Base-by-base conservation (phyloP, 306 rosid species). In the Pterocarpus macrocarpus region DNA sequence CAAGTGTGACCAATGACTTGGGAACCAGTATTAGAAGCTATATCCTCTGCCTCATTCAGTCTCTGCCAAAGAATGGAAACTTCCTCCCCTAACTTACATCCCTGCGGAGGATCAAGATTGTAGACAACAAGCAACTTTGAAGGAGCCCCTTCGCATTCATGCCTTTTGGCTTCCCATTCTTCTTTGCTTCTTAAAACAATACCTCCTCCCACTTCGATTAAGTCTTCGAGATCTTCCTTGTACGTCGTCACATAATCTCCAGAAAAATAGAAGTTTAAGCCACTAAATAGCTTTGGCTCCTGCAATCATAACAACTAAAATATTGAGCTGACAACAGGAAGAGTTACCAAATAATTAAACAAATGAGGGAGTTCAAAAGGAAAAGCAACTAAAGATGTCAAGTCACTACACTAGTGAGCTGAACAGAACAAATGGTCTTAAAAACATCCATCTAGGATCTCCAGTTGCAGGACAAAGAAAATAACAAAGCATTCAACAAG, bases 21-120 rank as follows among this genome's bases (percentile, higher is more conserved):
- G 33, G 86, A 82, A 65, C 88, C 89, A 16, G 90, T 82, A 55
- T 59, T 66, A 3, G 81, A 77, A 64, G 98, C 97, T 82, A 92
- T 43, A 82, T 89, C 98, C 80, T 86, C 90, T 34, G 97, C 98
- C 65, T 92, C 97, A 5, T 73, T 93, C 62, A 91, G 64, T 80
- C 99, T 87, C 71, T 91, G 86, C 96, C 96, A 96, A 69, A 93
- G 89, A 80, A 89, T 88, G 8, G 93, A 84, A 78, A 92, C 98
- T 91, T 93, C 97, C 8, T 93, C 98, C 16, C 92, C 99, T 63
- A 93, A 86, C 85, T 80, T 86, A 82, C 91, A 86, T 74, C 90
- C 99, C 44, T 69, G 81, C 12, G 97, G 99, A 3, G 97, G 88
- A 71, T 93, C 97, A 34, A 92, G 86, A 80, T 92, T 93, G 89